Base-by-base conservation (phyloP, 768 basidiomycete genomes). In the Kwoniella newhampshirensis region DNA sequence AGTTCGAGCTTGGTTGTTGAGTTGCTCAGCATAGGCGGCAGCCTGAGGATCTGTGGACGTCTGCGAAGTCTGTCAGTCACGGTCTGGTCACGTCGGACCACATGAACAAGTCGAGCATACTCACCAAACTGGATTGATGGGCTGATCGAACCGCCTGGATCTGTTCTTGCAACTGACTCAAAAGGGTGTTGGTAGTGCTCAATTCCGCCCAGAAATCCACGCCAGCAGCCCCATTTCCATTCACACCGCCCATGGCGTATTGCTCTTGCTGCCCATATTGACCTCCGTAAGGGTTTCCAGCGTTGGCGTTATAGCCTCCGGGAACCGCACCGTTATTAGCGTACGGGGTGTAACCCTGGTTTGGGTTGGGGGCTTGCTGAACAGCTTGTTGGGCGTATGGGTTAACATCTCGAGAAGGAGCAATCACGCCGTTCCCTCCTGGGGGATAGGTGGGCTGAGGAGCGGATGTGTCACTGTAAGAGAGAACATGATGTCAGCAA, bases 71-170 rank as follows among this genome's bases (percentile, higher is more conserved):
- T 51, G 46, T 30, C 35, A 23, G 12, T 80, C 75, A 85, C 87
- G 52, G 87, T 81, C 44, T 86, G 81, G 65, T 85, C 82, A 70
- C 80, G 84, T 68, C 84, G 82, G 70, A 82, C 85, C 49, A 80
- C 77, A 18, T 86, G 81, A 70, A 82, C 83, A 62, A 15, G 26
- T 12, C 12, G n/a, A 11, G 26, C 1, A 37, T 45, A 66, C 75
- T 64, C 46, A 74, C 75, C 49, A 76, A 56, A 52, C 64, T 67
- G 36, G 67, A 60, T 48, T 69, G 64, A 53, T 76, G 75, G 27
- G 71, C 73, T 39, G 66, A 56, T 55, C 71, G 45, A 30, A 76
- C 72, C 21, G 71, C 71, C 40, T 71, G 66, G 39, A 76, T 76
- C 54, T 66, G 59, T 59, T 76, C 71, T 59, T 76, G 71, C 66